These are phyloP conservation scores for Schwanniomyces pseudopolymorphus DNA, from an alignment of 805 yeast species.

Conservation along the genomic window DNA sequence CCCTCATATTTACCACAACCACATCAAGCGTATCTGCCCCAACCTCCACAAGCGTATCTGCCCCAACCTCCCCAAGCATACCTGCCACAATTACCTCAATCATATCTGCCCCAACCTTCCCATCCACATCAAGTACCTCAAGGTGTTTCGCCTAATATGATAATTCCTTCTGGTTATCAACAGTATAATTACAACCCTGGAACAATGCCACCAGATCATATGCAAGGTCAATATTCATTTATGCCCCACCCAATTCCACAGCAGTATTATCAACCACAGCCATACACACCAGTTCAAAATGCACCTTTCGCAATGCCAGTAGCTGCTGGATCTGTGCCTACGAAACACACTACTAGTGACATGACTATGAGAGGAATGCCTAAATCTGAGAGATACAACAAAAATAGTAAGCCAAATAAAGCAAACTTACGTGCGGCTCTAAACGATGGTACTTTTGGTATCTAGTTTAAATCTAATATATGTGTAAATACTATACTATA, in stretches of 20 bases:
- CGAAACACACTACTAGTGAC: conserved; percentile 37
- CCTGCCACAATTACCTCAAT: conserved; percentile 1
- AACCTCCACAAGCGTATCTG: not conserved
- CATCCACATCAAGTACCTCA: not conserved
- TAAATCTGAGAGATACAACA: conserved; percentile 30
- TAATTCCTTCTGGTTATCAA: not conserved
- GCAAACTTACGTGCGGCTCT: conserved; percentile 63
- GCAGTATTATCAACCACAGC: not conserved
- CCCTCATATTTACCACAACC: not conserved
- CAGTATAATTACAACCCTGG: not conserved
- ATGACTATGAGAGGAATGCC: conserved; percentile 50
- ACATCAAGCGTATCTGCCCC: not conserved
- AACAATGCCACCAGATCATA: not conserved
- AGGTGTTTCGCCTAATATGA: not conserved
- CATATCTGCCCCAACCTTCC: not conserved
- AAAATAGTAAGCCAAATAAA: conserved; percentile 48
- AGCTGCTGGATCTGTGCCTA: not conserved
- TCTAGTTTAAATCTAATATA: conserved; percentile 27
- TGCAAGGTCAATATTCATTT: not conserved
- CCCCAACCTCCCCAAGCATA: not conserved
- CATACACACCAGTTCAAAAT: not conserved
- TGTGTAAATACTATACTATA: conserved; percentile 1
- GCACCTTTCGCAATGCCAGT: not conserved
- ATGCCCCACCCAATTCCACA: not conserved
- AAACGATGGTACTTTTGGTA: conserved; percentile 67